Base-by-base conservation (phyloP, 495 filamentous ascomycete species). In the Penicillium coprophilum region DNA sequence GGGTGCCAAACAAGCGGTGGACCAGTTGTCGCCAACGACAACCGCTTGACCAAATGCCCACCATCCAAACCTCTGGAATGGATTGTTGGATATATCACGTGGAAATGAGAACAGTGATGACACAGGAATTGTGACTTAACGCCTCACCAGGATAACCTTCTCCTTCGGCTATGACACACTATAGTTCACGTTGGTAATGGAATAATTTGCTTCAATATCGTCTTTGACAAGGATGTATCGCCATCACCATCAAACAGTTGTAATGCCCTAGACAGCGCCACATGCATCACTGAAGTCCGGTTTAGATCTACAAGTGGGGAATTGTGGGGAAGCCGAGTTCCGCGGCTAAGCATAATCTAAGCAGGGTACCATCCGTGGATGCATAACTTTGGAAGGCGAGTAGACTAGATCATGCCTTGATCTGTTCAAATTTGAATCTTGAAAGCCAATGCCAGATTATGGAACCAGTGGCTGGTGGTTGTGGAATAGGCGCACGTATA, bases 71-170 rank as follows among this genome's bases (percentile, higher is more conserved):
- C 9, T 0, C 10, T 3, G 5, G 0, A 23, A n/a, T n/a, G n/a
- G n/a, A n/a, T n/a, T n/a, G 20, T 12, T 0, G 4, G 2, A 21
- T 11, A 27, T 24, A 24, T 15, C 21, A 44, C 6, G 6, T 1
- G 6, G 6, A 45, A 45, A 45, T n/a, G 6, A 36, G 4, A 15
- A 6, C 15, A n/a, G 15, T 36, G 4, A 27, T 40, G 38, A 20
- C 24, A 23, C 2, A 27, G 15, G 6, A 12, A 15, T 2, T 7
- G 38, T 9, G 52, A 65, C 82, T 57, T 76, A 87, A 76, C 91
- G 91, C 71, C 94, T 94, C 51, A 98, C 83, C 50, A 98, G 81
- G 3, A 97, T 79, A 1, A 97, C 81, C 64, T 87, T 88, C 55
- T 94, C 87, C 6, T 66, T 61, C 6, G 80, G 48, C 4, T 76